Conservation (phyloP, 805 yeast species). For the Lachancea waltii region DNA sequence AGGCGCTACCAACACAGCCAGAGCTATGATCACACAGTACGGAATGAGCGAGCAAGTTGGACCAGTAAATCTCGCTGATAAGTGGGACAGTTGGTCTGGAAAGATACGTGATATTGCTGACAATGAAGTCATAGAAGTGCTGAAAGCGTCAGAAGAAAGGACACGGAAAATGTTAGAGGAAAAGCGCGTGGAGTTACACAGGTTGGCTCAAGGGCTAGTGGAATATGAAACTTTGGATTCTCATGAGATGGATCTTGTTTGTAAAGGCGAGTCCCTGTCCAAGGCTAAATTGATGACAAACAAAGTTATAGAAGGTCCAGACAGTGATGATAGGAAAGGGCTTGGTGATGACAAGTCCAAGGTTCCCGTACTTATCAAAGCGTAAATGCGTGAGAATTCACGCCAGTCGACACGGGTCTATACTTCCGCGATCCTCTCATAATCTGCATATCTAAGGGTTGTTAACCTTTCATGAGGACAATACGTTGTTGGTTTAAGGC, state of each 20-base stretch:
- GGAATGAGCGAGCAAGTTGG: slow-evolving; percentile 96
- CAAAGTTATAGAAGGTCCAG: slow-evolving; percentile 59
- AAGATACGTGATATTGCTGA: slow-evolving; percentile 85
- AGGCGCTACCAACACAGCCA: slow-evolving; percentile 85
- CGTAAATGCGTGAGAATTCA: slow-evolving; percentile 8
- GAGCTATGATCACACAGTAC: slow-evolving; percentile 93
- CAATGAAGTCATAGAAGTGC: slow-evolving; percentile 73
- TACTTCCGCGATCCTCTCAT: background rate
- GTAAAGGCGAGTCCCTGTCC: slow-evolving; percentile 67
- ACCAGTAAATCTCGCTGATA: slow-evolving; percentile 81
- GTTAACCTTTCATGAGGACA: slow-evolving; percentile 2
- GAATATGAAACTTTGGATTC: slow-evolving; percentile 93
- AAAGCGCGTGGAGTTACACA: slow-evolving; percentile 61
- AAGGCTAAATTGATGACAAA: slow-evolving; percentile 67
- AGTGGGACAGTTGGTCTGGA: slow-evolving; percentile 95
- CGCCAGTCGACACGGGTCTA: background rate
- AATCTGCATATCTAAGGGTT: slow-evolving; percentile 1
- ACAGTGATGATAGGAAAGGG: slow-evolving; percentile 39
- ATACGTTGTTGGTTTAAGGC: slow-evolving; percentile 2
- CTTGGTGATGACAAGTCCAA: slow-evolving; percentile 30
- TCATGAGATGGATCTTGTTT: slow-evolving; percentile 83
- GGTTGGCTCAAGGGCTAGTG: slow-evolving; percentile 86
- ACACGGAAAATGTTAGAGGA: slow-evolving; percentile 61
- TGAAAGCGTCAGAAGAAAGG: slow-evolving; percentile 72
- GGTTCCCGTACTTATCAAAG: slow-evolving; percentile 29